Evolutionary conservation across 2,329 filamentous ascomycete species (phyloP).

Genomic region (Alternaria hordeiaustralica): DNA sequence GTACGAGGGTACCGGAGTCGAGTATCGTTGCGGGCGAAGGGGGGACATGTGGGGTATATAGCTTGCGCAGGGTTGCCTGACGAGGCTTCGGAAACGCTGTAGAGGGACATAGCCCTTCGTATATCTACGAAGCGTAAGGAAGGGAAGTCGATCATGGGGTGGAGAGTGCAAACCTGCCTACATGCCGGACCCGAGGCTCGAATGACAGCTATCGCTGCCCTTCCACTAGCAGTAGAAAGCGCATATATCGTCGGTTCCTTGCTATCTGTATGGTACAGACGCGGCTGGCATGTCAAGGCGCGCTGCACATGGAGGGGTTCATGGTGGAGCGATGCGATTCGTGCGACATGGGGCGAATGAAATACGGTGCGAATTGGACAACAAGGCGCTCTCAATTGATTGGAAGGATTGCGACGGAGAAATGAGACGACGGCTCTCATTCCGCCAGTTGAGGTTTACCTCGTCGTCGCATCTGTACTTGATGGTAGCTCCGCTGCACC

Average conservation of each 20-base stretch:
- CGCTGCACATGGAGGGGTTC: constrained; percentile 9
- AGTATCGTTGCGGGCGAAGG: constrained; percentile 58
- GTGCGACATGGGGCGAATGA: not conserved
- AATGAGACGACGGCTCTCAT: constrained; percentile 43
- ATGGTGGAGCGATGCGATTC: not conserved
- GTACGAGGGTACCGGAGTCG: constrained; percentile 79
- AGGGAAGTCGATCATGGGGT: not conserved
- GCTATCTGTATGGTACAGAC: constrained; percentile 19
- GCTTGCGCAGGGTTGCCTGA: constrained; percentile 73
- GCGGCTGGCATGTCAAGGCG: constrained; percentile 19
- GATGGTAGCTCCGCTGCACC: not conserved
- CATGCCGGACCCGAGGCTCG: constrained; percentile 83
- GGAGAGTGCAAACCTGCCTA: constrained; percentile 58
- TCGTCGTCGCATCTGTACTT: constrained; percentile 15
- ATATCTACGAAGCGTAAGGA: constrained; percentile 60
- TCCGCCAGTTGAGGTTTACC: constrained; percentile 30
- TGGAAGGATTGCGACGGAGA: constrained; percentile 14
- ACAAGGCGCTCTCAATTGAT: not conserved
- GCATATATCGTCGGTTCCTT: constrained; percentile 79
- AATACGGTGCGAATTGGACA: too few species aligned
- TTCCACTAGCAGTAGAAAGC: constrained; percentile 82
- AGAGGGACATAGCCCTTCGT: constrained; percentile 66
- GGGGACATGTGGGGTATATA: constrained; percentile 65
- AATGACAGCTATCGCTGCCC: constrained; percentile 88
- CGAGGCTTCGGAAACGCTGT: constrained; percentile 64